A percentile compares a stretch with the other conserved stretches of the same genome.
Evolutionary conservation across 345 rosid genomes (phyloP).

Genomic region (Hibiscus syriacus): DNA sequence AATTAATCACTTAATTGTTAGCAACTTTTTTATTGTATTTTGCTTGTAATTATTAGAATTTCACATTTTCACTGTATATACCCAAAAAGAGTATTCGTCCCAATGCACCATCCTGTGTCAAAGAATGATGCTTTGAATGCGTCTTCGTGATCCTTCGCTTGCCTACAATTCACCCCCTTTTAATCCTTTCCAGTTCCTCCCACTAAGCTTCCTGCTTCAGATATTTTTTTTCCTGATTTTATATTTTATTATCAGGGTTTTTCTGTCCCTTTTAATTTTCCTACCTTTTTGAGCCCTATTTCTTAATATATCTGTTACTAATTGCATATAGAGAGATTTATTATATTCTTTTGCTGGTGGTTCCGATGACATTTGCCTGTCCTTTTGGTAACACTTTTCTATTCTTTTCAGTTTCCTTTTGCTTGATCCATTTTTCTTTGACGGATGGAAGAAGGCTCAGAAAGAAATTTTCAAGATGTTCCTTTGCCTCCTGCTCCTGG

Average conservation of each 20-base stretch:
- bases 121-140: neutral
- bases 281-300: neutral
- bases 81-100: neutral
- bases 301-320: neutral
- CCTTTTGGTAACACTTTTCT: neutral
- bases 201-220: neutral
- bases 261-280: neutral
- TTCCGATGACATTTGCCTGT: neutral
- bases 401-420: neutral
- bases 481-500: conserved; percentile 6
- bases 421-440: conserved; percentile 11
- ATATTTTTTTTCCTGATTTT: neutral
- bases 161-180: neutral
- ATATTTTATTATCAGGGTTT: neutral
- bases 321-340: neutral
- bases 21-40: neutral
- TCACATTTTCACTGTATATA: neutral
- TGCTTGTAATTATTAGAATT: neutral
- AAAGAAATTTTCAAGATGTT: conserved; percentile 11
- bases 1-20: neutral
- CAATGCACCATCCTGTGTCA: neutral
- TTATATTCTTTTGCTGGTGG: neutral
- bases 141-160: neutral
- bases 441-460: conserved; percentile 37
- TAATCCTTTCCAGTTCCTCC: neutral